Percentiles rank a stretch among this genome's conserved stretches.
phyloP scores from a whole-genome alignment of 192 early-diverging fungal species.

The Backusella luteola region DNA sequence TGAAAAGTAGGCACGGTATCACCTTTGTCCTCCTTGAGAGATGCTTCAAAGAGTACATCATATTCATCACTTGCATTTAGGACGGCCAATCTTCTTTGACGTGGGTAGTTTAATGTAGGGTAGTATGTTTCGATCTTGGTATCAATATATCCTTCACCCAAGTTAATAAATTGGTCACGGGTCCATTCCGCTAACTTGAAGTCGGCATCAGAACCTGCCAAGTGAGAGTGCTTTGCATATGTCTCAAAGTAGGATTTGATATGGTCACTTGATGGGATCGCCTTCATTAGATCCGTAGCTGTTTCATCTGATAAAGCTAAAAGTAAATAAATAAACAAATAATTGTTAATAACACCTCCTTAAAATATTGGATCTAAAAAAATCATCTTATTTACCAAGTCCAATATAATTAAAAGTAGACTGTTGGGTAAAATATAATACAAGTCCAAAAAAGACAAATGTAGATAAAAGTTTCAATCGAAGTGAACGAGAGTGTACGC shows the following conservation, averaged over 20 bases:
- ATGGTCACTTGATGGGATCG: slow-evolving; percentile 7
- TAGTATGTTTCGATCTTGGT: slow-evolving; percentile 55
- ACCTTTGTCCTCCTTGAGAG: background rate
- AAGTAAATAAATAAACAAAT: background rate
- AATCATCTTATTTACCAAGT: background rate
- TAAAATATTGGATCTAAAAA: background rate
- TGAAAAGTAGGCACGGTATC: slow-evolving; percentile 59
- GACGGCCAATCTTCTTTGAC: slow-evolving; percentile 46
- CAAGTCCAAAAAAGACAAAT: background rate
- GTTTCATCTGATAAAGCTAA: background rate
- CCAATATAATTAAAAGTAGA: background rate
- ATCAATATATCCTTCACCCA: slow-evolving; percentile 41
- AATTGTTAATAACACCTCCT: background rate
- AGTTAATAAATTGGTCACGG: slow-evolving; percentile 41
- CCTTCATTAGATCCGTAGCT: slow-evolving; percentile 1
- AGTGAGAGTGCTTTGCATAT: slow-evolving; percentile 30
- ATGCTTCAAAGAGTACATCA: background rate
- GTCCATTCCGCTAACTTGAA: slow-evolving; percentile 48
- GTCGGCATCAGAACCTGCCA: slow-evolving; percentile 50
- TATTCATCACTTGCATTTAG: background rate
- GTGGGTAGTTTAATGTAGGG: slow-evolving; percentile 54
- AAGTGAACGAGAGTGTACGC: background rate
- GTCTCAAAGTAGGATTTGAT: slow-evolving; percentile 5
- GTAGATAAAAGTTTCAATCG: background rate
- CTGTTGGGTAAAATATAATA: background rate